Percentiles rank a stretch among this genome's conserved stretches.
Evolutionary conservation across 2,329 filamentous ascomycete species (phyloP).

Genomic region (Lachnellula suecica): DNA sequence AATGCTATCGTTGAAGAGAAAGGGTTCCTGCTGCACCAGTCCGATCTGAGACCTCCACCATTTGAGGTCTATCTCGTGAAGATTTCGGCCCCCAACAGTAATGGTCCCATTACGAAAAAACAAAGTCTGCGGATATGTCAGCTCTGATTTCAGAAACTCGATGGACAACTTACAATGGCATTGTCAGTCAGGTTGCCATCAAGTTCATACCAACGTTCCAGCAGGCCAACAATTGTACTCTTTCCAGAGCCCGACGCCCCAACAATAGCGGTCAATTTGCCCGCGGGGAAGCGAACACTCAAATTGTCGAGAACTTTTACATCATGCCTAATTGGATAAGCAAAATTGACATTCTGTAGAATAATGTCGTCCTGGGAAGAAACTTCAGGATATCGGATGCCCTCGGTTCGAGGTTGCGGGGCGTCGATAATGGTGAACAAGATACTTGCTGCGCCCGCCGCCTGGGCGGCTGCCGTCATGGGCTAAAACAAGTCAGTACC

Average conservation of each 20-base stretch:
- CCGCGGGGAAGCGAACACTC: constrained; percentile 75
- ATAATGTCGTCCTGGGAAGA: constrained; percentile 77
- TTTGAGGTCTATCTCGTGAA: constrained; percentile 77
- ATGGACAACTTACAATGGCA: too few species aligned
- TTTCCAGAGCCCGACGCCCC: constrained; percentile 94
- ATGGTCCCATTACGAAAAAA: too few species aligned
- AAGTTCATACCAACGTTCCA: constrained; percentile 93
- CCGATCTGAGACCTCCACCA: constrained; percentile 94
- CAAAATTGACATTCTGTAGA: constrained; percentile 81
- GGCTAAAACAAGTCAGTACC: too few species aligned
- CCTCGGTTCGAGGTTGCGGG: constrained; percentile 77
- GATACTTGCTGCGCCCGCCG: too few species aligned
- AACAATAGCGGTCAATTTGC: constrained; percentile 90
- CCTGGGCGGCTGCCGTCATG: too few species aligned
- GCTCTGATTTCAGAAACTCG: too few species aligned
- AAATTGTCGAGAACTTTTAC: constrained; percentile 87
- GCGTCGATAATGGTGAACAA: constrained; percentile 96
- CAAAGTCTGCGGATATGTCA: too few species aligned
- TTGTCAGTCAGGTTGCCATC: too few species aligned
- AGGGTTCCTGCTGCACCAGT: constrained; percentile 89
- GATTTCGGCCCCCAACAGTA: constrained; percentile 83
- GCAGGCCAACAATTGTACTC: constrained; percentile 87
- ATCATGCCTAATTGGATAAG: constrained; percentile 91
- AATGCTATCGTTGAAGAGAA: constrained; percentile 86
- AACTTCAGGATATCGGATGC: constrained; percentile 69